Evolutionary conservation across 2,329 filamentous ascomycete genomes (phyloP), one percentile per base, ranked within the genome.

Genomic region (Ceratocystis colombiana): DNA sequence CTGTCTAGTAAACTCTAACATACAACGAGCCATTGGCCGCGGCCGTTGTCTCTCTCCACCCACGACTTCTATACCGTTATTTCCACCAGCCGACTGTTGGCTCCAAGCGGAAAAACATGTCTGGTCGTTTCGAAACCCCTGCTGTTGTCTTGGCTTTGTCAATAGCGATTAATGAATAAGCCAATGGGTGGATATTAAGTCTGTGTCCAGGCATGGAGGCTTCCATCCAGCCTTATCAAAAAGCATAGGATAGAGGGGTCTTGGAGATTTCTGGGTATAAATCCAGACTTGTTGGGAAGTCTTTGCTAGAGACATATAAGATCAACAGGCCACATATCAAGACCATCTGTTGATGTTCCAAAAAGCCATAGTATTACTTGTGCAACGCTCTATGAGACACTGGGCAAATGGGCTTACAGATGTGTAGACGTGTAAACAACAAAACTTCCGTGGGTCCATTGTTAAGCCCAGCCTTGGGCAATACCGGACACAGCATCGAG

Each of bases 311-410:
- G 53, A 57, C 53, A 30, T 7, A 15, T 4, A 4, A 17, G 53
- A 17, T 30, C 53, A 50, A 50, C 53, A 30, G 22, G 25, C 53
- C 53, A 57, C 22, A 28, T 57, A 57, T 57, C 53, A 57, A 20
- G 3, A 22, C 22, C 22, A 22, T 30, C 25, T 15, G 22, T 22
- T 20, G n/a, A 50, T 50, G 20, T 50, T 50, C 7, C 8, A 20
- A 20, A 22, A 22, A 50, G 46, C 46, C 46, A 20, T 25, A 20
- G 46, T 50, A 50, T 50, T 20, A 50, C 46, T 50, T 50, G 46
- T 50, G 46, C 22, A 10, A 50, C n/a, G 46, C 46, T 50, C 37
- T 41, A 41, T 20, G 46, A 20, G n/a, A 22, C 17, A 50, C 46
- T 20, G 8, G n/a, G 10, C 22, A 50, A n/a, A 25, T 50, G 46